Percentiles rank a stretch among this genome's conserved stretches.
Conservation (phyloP, 163 green algal genomes). For the Trebouxia gelatinosa region DNA sequence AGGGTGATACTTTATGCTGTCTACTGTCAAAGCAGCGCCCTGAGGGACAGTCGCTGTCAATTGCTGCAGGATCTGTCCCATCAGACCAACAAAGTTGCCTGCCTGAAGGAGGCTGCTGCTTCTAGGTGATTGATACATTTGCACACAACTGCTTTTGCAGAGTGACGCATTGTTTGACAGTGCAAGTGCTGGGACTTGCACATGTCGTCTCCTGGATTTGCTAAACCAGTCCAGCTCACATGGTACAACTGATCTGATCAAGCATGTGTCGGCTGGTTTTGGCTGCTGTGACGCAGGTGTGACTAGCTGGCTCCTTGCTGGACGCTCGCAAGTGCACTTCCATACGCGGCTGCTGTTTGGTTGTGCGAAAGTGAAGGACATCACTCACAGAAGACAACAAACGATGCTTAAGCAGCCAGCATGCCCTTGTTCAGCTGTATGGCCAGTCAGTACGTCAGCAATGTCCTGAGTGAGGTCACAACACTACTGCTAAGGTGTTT, state of each 20-base stretch:
- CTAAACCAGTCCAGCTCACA: neutral
- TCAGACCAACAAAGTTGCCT: neutral
- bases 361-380: neutral
- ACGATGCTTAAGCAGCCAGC: neutral
- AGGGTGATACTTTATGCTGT: conserved; percentile 5
- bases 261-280: neutral
- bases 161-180: neutral
- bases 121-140: neutral
- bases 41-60: neutral
- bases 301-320: neutral
- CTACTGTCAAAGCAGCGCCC: conserved; percentile 18
- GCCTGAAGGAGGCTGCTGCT: neutral
- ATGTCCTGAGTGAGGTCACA: neutral
- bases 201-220: neutral
- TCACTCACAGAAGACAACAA: neutral
- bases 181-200: neutral
- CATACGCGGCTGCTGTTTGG: neutral
- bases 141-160: neutral
- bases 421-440: neutral
- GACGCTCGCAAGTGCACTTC: no score
- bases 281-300: neutral
- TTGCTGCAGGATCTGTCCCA: conserved; percentile 9
- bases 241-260: neutral
- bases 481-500: neutral
- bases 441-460: neutral